Conservation (phyloP, 2,329 filamentous ascomycete species). For the Paecilomyces dactylethromorphus region DNA sequence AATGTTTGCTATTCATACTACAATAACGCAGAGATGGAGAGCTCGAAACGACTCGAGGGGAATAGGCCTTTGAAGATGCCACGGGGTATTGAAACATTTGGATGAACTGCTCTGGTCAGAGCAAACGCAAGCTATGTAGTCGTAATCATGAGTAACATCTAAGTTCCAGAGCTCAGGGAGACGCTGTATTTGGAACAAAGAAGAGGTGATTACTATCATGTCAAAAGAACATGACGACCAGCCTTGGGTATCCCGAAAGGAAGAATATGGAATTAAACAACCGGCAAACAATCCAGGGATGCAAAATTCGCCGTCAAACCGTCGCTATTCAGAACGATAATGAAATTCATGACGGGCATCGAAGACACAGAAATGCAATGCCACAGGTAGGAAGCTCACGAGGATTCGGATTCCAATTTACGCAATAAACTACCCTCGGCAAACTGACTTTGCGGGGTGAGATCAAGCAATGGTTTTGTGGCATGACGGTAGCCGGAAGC, state of each 20-base stretch:
- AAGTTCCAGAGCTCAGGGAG: not conserved
- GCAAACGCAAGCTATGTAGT: too few species aligned
- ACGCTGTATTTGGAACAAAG: not conserved
- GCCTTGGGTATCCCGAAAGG: not conserved
- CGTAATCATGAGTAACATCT: not conserved
- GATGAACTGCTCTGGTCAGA: not conserved
- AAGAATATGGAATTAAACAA: not conserved
- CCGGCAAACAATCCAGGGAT: not conserved
- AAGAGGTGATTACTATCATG: not conserved
- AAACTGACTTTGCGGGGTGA: slow-evolving; percentile 36
- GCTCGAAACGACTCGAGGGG: not conserved
- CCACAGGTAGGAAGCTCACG: not conserved
- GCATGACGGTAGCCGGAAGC: slow-evolving; percentile 34
- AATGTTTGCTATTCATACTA: too few species aligned
- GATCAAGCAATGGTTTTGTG: slow-evolving; percentile 37
- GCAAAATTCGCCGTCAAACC: not conserved
- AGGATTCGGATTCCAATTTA: slow-evolving; percentile 24
- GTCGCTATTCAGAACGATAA: not conserved
- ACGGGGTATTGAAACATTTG: not conserved
- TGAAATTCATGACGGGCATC: not conserved
- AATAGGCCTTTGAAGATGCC: not conserved
- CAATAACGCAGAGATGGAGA: not conserved
- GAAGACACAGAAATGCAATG: not conserved
- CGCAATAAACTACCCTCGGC: slow-evolving; percentile 39
- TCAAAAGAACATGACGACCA: not conserved